Conservation (phyloP, 2,329 filamentous ascomycete species). For the Trichoderma hamatum region DNA sequence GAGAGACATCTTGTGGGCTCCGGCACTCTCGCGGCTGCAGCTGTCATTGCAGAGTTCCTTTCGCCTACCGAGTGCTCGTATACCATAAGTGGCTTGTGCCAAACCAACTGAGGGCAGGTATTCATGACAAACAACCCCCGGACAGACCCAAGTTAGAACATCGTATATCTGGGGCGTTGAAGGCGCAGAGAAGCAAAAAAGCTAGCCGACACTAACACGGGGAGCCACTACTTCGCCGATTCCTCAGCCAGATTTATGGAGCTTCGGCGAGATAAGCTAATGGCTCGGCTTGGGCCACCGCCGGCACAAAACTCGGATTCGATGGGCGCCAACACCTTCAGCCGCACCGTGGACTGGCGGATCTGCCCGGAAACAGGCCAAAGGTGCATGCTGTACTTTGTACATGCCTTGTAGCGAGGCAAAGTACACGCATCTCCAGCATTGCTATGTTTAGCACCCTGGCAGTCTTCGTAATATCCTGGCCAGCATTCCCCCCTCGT, state of each 20-base stretch:
- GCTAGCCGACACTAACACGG: not conserved
- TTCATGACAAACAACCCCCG: not conserved
- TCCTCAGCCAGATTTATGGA: not conserved
- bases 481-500: not conserved
- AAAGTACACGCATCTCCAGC: not conserved
- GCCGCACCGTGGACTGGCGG: slow-evolving; percentile 15
- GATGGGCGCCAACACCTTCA: slow-evolving; percentile 15
- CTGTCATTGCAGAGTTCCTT: not conserved
- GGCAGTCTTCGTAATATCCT: no score
- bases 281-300: not conserved
- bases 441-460: slow-evolving; percentile 22
- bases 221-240: slow-evolving; percentile 8
- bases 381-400: not conserved
- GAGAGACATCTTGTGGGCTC: not conserved
- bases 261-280: slow-evolving; percentile 8
- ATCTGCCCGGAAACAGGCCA: slow-evolving; percentile 22
- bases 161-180: slow-evolving; percentile 11
- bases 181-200: not conserved
- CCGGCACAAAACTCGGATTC: slow-evolving; percentile 10
- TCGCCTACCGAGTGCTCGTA: not conserved
- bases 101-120: not conserved
- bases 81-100: not conserved
- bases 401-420: not conserved
- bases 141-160: not conserved
- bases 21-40: not conserved